These are phyloP conservation scores for Luvunga scandens DNA, from an alignment of 345 rosid species.

Conservation along the genomic window DNA sequence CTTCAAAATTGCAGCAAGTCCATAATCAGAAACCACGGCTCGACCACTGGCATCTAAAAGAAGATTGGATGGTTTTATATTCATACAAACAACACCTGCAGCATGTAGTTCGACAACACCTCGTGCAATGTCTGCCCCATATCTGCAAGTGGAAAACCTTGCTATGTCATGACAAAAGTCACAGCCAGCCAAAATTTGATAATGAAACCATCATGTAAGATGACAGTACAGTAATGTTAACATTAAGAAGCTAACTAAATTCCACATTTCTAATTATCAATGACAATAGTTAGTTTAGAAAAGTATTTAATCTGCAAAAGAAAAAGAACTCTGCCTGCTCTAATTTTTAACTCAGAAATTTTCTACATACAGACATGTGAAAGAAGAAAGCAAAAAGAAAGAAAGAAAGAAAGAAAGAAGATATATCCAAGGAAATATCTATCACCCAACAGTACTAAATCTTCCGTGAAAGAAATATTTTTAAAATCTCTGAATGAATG, in stretches of 20 bases:
- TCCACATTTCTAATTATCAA: not conserved
- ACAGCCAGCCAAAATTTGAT: slow-evolving; percentile 5
- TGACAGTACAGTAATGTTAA: not conserved
- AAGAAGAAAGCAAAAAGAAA: not conserved
- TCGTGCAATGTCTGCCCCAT: slow-evolving; percentile 91
- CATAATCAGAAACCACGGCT: slow-evolving; percentile 94
- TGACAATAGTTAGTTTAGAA: not conserved
- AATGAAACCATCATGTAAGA: not conserved
- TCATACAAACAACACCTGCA: slow-evolving; percentile 96
- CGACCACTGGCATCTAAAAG: slow-evolving; percentile 76
- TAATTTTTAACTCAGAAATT: not conserved
- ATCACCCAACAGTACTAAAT: not conserved
- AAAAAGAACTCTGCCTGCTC: not conserved
- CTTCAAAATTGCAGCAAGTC: slow-evolving; percentile 85
- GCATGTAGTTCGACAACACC: slow-evolving; percentile 98
- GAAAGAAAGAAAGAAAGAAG: too few species aligned
- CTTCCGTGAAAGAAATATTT: not conserved
- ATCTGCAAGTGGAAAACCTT: slow-evolving; percentile 51
- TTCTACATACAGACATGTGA: not conserved
- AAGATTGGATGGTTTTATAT: slow-evolving; percentile 93
- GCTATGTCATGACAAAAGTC: slow-evolving; percentile 23
- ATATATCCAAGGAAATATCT: not conserved
- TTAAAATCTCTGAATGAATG: not conserved
- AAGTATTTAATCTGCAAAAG: not conserved
- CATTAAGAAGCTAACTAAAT: not conserved